Evolutionary conservation across 805 yeast species (phyloP).

Genomic region (Kazachstania bromeliacearum): DNA sequence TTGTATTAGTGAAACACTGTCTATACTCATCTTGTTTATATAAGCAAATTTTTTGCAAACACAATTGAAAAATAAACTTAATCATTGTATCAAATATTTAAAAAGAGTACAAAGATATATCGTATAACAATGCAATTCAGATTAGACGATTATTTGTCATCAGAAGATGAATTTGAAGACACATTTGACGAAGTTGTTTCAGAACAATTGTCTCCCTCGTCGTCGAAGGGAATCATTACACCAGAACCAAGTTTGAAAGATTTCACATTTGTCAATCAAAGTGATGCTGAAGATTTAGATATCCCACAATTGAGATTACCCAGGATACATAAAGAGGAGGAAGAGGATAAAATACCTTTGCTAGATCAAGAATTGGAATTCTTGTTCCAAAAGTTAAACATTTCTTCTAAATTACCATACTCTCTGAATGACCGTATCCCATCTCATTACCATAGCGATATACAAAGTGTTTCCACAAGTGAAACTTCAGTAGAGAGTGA

Average conservation of each 20-base stretch:
- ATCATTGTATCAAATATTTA: neutral
- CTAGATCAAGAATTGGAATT: slow-evolving; percentile 12
- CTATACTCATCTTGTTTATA: too few relatives aligned
- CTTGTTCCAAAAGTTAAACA: slow-evolving; percentile 9
- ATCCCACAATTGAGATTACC: slow-evolving; percentile 14
- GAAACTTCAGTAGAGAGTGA: neutral
- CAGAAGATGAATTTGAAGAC: neutral
- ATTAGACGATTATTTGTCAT: slow-evolving; percentile 2
- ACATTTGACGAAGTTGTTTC: neutral
- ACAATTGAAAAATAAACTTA: too few relatives aligned
- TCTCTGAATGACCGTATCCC: slow-evolving; percentile 1
- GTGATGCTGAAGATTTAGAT: slow-evolving; percentile 11
- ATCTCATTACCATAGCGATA: neutral
- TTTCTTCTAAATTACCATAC: slow-evolving; percentile 11
- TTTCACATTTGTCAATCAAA: slow-evolving; percentile 8
- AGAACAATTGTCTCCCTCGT: neutral
- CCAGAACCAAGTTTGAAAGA: slow-evolving; percentile 8
- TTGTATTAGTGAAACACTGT: too few relatives aligned
- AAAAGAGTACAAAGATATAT: neutral
- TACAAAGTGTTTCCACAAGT: neutral
- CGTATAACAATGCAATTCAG: slow-evolving; percentile 5
- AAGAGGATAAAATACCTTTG: neutral
- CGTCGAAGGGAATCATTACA: too few relatives aligned
- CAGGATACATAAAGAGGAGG: slow-evolving; percentile 1
- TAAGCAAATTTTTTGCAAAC: too few relatives aligned